Evolutionary conservation across 129 eudicot genomes (phyloP).

Genomic region (Mikania micrantha): DNA sequence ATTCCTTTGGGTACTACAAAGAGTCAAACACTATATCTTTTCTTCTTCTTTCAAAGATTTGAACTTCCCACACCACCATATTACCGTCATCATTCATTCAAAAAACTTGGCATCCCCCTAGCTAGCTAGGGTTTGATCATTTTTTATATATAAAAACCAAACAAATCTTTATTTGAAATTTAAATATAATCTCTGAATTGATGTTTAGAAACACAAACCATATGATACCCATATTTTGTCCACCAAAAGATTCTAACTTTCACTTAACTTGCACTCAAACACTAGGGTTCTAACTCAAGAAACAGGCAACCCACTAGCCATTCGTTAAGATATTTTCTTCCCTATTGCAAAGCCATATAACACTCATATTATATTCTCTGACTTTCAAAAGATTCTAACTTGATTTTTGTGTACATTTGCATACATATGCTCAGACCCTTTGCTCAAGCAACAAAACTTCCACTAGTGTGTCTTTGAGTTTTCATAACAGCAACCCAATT

Average conservation of each 20-base stretch:
- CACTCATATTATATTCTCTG: conserved; percentile 7
- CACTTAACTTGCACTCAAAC: conserved; percentile 14
- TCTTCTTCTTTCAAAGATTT: conserved; percentile 19
- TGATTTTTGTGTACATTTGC: not conserved
- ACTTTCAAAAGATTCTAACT: conserved; percentile 8
- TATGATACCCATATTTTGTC: conserved; percentile 12
- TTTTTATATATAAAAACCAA: conserved; percentile 6
- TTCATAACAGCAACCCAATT: conserved; percentile 3
- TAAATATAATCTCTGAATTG: not conserved
- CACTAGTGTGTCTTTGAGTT: conserved; percentile 7
- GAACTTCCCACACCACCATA: conserved; percentile 10
- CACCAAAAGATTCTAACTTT: conserved; percentile 30
- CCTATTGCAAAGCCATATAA: conserved; percentile 8
- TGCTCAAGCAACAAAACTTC: conserved; percentile 14
- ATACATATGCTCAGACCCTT: conserved; percentile 1
- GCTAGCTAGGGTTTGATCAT: not conserved
- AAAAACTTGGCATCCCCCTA: conserved; percentile 15
- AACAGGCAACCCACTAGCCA: conserved; percentile 18
- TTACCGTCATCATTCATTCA: conserved; percentile 16
- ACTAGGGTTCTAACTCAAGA: conserved; percentile 14
- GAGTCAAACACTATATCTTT: not conserved
- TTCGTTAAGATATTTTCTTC: conserved; percentile 11
- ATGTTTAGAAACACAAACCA: conserved; percentile 15
- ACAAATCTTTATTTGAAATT: not conserved
- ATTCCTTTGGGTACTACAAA: not conserved